Percentiles rank a stretch among this genome's conserved stretches.
Conservation (phyloP, 768 basidiomycete genomes). For the Strobilomyces echinocephalus region DNA sequence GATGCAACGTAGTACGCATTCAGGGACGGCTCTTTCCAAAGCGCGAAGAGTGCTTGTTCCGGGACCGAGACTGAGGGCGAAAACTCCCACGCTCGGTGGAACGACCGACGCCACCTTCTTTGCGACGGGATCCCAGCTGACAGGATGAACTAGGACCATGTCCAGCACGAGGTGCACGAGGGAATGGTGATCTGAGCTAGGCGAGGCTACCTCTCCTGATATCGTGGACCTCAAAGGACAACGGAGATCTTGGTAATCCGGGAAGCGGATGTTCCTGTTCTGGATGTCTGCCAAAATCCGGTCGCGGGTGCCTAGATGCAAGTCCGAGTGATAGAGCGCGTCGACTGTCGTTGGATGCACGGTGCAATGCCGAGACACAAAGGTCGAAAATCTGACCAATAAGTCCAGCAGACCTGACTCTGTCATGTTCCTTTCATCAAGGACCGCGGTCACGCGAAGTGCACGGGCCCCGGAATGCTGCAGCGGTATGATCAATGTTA, state of each 20-base stretch:
- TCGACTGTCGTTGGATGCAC: conserved; percentile 44
- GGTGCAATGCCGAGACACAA: conserved; percentile 32
- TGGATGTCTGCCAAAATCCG: conserved; percentile 42
- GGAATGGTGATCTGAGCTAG: conserved; percentile 14
- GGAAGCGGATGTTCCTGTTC: conserved; percentile 46
- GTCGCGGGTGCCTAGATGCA: conserved; percentile 29
- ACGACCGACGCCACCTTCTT: conserved; percentile 23
- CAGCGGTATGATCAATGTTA: not conserved
- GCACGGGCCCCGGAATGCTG: conserved; percentile 17
- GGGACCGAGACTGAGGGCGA: conserved; percentile 48
- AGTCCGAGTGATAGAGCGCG: conserved; percentile 49
- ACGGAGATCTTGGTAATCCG: conserved; percentile 42
- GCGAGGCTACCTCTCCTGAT: conserved; percentile 35
- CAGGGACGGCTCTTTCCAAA: conserved; percentile 34
- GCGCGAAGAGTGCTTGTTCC: conserved; percentile 38
- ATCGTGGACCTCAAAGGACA: conserved; percentile 45
- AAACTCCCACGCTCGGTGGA: conserved; percentile 20
- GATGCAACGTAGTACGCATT: conserved; percentile 11
- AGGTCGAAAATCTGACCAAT: conserved; percentile 39
- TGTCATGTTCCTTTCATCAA: conserved; percentile 45
- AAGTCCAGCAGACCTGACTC: conserved; percentile 55
- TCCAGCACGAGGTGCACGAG: conserved; percentile 40
- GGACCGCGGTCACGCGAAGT: conserved; percentile 48
- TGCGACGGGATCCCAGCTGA: conserved; percentile 48
- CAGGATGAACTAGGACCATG: conserved; percentile 43